Evolutionary conservation across 2,329 filamentous ascomycete genomes (phyloP), one percentile per base, ranked within the genome.

Genomic region (Nemania bipapillata): DNA sequence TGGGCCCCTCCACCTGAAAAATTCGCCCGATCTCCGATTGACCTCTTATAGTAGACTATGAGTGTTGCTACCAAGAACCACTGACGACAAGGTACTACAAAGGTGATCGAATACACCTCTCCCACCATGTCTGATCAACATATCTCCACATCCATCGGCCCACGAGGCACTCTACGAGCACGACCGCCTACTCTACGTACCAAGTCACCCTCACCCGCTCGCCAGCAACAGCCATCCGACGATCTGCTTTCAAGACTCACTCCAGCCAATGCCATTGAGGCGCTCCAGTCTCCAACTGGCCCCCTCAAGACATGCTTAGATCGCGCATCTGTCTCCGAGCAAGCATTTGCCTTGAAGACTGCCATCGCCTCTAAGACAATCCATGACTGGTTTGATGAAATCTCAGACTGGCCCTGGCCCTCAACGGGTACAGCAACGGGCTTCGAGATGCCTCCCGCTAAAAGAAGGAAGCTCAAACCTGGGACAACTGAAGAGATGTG

Each of bases 381-480:
- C 70, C 86, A 90, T 78, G 86, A 88, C 75, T 96, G 92, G 92
- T 84, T 92, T 28, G 83, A 87, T n/a, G 92, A 96, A 81, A 83
- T 96, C 45, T 81, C 82, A 52, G 77, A 81, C 52, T 89, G 88
- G 89, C 79, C 82, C 1, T 89, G 89, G 89, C 85, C 87, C 1
- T 75, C 81, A 1, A 75, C 79, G 3, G 80, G 79, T 15, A 84
- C 84, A 45, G 83, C 86, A 2, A 78, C 81, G 0, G 89, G 88
- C 7, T 91, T 90, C 68, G 83, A 87, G 74, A 77, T 80, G 71
- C 84, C 86, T 11, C 73, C 76, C 47, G 66, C 77, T 63, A 84
- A 83, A 73, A 80, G 78, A 67, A 81, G 80, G 73, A 83, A 80
- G 71, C 68, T 79, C 20, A 71, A 70, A 22, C 52, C 71, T 47